Percentiles rank a stretch among this genome's conserved stretches.
These are phyloP conservation scores for Kurtzmaniella fragi DNA, from an alignment of 805 yeast genomes.

Conservation along the genomic window DNA sequence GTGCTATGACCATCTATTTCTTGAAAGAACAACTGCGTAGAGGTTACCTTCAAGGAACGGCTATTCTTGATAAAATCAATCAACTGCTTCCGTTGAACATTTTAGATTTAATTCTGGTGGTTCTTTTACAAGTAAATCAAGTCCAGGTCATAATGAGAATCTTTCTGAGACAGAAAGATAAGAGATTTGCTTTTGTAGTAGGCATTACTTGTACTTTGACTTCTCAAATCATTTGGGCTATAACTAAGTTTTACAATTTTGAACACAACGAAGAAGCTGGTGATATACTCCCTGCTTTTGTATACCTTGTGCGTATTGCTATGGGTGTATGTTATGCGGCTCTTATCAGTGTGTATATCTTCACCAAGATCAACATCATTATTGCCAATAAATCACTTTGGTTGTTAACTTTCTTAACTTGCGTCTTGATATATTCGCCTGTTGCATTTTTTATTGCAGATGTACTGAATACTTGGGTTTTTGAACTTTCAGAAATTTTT, in stretches of 20 bases:
- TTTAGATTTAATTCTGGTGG: constrained; percentile 53
- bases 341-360: constrained; percentile 50
- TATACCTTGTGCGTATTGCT: constrained; percentile 68
- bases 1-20: constrained; percentile 42
- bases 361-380: constrained; percentile 49
- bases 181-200: constrained; percentile 52
- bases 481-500: constrained; percentile 67
- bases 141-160: constrained; percentile 67
- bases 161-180: constrained; percentile 64
- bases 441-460: constrained; percentile 73
- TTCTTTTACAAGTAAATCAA: constrained; percentile 60
- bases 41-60: constrained; percentile 41
- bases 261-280: constrained; percentile 38
- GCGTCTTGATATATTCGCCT: constrained; percentile 53
- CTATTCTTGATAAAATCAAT: constrained; percentile 41
- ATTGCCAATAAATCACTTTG: constrained; percentile 44
- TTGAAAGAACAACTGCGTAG: constrained; percentile 43
- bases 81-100: constrained; percentile 43
- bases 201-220: constrained; percentile 50
- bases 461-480: constrained; percentile 70
- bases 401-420: constrained; percentile 51
- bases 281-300: constrained; percentile 66
- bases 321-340: constrained; percentile 65
- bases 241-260: constrained; percentile 47
- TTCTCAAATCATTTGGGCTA: constrained; percentile 67